These are phyloP conservation scores for Penicillium paradoxum DNA, from an alignment of 495 filamentous ascomycete species.

Conservation along the genomic window DNA sequence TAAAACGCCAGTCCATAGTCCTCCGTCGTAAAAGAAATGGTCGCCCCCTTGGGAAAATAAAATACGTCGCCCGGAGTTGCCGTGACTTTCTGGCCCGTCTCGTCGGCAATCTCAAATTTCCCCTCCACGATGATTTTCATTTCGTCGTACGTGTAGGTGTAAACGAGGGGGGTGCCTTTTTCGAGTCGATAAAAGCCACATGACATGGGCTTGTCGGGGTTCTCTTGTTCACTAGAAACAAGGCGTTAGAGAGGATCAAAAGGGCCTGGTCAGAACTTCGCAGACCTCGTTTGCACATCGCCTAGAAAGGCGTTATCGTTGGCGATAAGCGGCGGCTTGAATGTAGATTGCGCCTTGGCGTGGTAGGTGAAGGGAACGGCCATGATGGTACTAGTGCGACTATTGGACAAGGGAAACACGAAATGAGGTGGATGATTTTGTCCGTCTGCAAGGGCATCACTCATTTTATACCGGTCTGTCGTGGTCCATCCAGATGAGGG, in stretches of 20 bases:
- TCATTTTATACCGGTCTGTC: not conserved
- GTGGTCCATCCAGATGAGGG: slow-evolving; percentile 7
- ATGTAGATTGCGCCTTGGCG: slow-evolving; percentile 55
- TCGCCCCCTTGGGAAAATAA: slow-evolving; percentile 71
- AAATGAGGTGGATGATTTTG: not conserved
- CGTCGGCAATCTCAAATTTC: slow-evolving; percentile 67
- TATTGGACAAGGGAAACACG: not conserved
- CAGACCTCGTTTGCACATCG: slow-evolving; percentile 57
- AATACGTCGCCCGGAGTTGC: slow-evolving; percentile 70
- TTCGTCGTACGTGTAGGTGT: slow-evolving; percentile 72
- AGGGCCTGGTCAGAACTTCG: too few species aligned
- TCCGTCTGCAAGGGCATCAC: too few species aligned
- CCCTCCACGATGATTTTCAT: slow-evolving; percentile 80
- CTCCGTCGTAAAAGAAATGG: slow-evolving; percentile 69
- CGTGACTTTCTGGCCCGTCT: slow-evolving; percentile 63
- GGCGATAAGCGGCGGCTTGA: slow-evolving; percentile 66
- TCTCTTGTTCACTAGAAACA: slow-evolving; percentile 44
- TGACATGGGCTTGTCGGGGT: slow-evolving; percentile 60
- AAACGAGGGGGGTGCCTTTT: slow-evolving; percentile 67
- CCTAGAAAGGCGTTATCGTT: slow-evolving; percentile 72
- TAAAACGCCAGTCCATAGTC: slow-evolving; percentile 69
- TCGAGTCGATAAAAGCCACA: slow-evolving; percentile 70
- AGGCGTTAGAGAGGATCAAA: too few species aligned
- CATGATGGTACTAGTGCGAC: slow-evolving; percentile 19
- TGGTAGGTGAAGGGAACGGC: slow-evolving; percentile 45